Evolutionary conservation across 2,329 filamentous ascomycete species (phyloP), one percentile per base, ranked within the genome.

Genomic region (Ploettnerulaceae sp.): DNA sequence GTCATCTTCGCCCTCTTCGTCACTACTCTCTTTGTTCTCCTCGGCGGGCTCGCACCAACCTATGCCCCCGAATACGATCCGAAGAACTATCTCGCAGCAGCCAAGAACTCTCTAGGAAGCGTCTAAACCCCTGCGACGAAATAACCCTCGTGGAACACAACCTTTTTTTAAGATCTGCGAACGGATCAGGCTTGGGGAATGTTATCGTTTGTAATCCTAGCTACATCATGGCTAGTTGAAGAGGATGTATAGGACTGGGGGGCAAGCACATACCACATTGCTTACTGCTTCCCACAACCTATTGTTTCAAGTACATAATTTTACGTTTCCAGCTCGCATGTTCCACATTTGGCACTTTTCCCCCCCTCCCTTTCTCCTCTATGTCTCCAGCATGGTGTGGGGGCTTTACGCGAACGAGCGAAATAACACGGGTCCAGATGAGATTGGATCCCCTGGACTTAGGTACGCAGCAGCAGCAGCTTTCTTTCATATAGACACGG

Each of bases 11-110:
- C 73, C 41, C 68, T 76, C 20, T 74, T 77, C 15, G 65, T 87
- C 48, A 67, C 86, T 54, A 69, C 77, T 42, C 67, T 91, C 57
- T 82, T 93, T 67, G 66, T 87, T 55, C 67, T 94, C 15, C 77
- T 94, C 47, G 79, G 78, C 51, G 78, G 80, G 31, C 67, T 86
- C 53, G 81, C 81, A 37, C 82, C 82, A 17, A 72, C 70, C 21
- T 80, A 80, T 52, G 74, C 72, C 12, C 68, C 75, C 22, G 72
- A 72, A 26, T 78, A 79, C 55, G 71, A 79, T 60, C 69, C 77
- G 6, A 57, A 61, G 49, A 55, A 49, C 35, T 56, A 58, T 31
- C 42, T 62, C n/a, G 54, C 55, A n/a, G 57, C 56, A 11, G 57
- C 59, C 2, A 63, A 63, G 52, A 57, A 52, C 29, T 53, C 56